Evolutionary conservation across 441 rosid species (phyloP), one percentile per base, ranked within the genome.

Genomic region (Codiaeum variegatum): DNA sequence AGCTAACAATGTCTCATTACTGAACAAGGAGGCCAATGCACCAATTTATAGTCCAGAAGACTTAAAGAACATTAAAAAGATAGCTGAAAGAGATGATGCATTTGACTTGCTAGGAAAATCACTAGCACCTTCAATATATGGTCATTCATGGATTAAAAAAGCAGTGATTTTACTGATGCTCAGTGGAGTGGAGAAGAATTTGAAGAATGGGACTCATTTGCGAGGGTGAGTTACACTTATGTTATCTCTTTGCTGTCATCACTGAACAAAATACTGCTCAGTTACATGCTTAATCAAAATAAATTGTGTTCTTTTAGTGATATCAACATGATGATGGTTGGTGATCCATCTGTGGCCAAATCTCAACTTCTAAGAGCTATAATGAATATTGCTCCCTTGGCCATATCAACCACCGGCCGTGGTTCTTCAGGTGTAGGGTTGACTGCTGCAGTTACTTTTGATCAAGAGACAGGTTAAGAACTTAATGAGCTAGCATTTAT

Each of bases 241-340:
- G 1, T 15, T 44, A 29, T 52, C 28, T 42, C 24, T 38, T 29
- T 46, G 34, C 19, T 59, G 42, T 31, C 51, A 26, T 15, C 54
- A 58, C 19, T 65, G 62, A 61, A 47, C 58, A 29, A 13, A 49
- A 34, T 31, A 18, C 5, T 60, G 31, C 15, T 4, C 56, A 29
- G 49, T 5, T 58, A 5, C 56, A 47, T 49, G 19, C 34, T 68
- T 52, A 69, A 44, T 63, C 67, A 68, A 49, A 28, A 34, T 51
- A 67, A 16, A 18, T 15, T 59, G 34, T 47, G n/a, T 31, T 70
- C 72, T 59, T 59, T 83, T 46, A 95, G 99, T 84, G 99, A 95
- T 72, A 88, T 95, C 74, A 95, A 95, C 83, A 93, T 95, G 99
- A 93, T 95, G 99, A 95, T 95, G 99, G 98, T 95, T 70, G 99